Conservation (phyloP, 345 rosid species). For the Hibiscus syriacus region DNA sequence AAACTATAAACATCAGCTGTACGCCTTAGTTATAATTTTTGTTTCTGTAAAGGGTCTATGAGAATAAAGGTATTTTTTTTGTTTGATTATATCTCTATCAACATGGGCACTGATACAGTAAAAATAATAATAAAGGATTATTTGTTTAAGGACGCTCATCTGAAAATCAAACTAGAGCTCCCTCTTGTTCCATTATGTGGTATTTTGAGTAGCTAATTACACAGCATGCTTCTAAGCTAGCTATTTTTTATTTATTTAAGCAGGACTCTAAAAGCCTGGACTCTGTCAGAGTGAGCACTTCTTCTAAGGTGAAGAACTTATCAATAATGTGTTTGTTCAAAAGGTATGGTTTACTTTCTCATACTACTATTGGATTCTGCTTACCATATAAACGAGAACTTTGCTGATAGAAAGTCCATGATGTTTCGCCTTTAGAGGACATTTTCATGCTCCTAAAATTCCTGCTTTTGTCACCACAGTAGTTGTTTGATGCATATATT, state of each 20-base stretch:
- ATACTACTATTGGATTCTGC: neutral
- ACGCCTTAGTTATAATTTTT: neutral
- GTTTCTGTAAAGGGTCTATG: neutral
- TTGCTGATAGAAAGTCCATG: neutral
- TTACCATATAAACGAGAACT: conserved; percentile 10
- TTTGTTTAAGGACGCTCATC: too few species aligned
- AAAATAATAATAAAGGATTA: too few species aligned
- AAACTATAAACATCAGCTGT: neutral
- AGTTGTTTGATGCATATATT: too few species aligned
- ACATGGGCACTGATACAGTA: neutral
- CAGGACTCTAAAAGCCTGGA: conserved; percentile 25
- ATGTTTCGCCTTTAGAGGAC: neutral
- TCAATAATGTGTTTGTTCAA: neutral
- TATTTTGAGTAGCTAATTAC: neutral
- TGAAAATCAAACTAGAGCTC: too few species aligned
- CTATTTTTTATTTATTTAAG: neutral
- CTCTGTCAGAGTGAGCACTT: neutral
- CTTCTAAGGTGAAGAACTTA: neutral
- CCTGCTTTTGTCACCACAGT: neutral
- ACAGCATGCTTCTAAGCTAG: conserved; percentile 5
- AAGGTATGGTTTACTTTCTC: neutral
- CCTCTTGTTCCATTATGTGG: too few species aligned
- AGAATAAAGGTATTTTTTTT: neutral
- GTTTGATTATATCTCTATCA: neutral
- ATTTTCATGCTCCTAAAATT: neutral